Conservation (phyloP, 2,329 filamentous ascomycete genomes). For the Alternaria solani region DNA sequence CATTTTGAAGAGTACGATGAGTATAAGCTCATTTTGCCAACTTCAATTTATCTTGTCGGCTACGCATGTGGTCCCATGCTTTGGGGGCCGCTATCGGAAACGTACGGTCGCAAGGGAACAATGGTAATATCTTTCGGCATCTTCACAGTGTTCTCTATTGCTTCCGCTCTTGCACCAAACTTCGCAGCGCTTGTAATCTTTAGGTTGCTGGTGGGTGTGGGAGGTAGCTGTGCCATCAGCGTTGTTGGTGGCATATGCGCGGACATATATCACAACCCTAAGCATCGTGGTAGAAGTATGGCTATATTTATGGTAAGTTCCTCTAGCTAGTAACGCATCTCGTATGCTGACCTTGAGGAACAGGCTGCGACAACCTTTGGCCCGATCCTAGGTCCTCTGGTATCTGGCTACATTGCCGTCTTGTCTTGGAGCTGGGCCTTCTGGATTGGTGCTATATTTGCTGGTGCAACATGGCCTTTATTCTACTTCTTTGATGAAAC, state of each 20-base stretch:
- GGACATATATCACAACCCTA: conserved; percentile 68
- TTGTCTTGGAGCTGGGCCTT: conserved; percentile 76
- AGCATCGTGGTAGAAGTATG: conserved; percentile 44
- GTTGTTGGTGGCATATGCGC: conserved; percentile 70
- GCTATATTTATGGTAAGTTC: conserved; percentile 41
- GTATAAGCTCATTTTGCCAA: conserved; percentile 56
- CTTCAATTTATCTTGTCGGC: conserved; percentile 60
- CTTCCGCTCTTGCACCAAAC: conserved; percentile 54
- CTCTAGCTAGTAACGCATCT: neutral
- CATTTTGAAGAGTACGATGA: conserved; percentile 64
- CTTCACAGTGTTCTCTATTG: conserved; percentile 57
- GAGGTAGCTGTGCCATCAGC: conserved; percentile 61
- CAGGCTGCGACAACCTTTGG: conserved; percentile 71
- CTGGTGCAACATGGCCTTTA: conserved; percentile 66
- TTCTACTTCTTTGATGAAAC: conserved; percentile 68
- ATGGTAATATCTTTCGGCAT: conserved; percentile 61
- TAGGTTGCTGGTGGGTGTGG: conserved; percentile 54
- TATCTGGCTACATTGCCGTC: conserved; percentile 68
- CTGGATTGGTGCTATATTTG: conserved; percentile 74
- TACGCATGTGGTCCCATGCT: conserved; percentile 56
- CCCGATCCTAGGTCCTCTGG: conserved; percentile 70
- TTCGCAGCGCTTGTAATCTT: conserved; percentile 56
- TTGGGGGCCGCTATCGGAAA: conserved; percentile 56
- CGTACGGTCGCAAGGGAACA: conserved; percentile 56
- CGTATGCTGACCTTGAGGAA: conserved; percentile 29